Percentiles rank a stretch among this genome's conserved stretches.
These are phyloP conservation scores for Conoideocrella luteorostrata DNA, from an alignment of 2,329 filamentous ascomycete genomes.

Conservation along the genomic window DNA sequence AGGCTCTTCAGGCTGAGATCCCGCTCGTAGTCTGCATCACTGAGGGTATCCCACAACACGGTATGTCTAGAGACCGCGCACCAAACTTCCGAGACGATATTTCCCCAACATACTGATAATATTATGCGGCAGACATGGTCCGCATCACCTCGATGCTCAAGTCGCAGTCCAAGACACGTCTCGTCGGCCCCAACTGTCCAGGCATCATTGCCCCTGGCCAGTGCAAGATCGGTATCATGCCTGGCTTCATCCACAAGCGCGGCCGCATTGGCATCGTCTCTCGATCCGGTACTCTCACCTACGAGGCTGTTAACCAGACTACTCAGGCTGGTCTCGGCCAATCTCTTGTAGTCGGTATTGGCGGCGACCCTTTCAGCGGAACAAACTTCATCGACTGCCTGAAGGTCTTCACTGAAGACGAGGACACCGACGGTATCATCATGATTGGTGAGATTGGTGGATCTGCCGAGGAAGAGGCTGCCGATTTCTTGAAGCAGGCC, in stretches of 20 bases:
- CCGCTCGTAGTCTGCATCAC: slow-evolving; percentile 96
- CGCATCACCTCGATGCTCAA: slow-evolving; percentile 97
- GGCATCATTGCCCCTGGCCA: slow-evolving; percentile 92
- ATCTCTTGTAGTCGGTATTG: slow-evolving; percentile 96
- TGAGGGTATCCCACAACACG: slow-evolving; percentile 95
- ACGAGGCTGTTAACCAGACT: slow-evolving; percentile 99
- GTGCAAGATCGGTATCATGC: slow-evolving; percentile 99
- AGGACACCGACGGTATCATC: slow-evolving; percentile 97
- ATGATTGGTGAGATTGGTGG: slow-evolving; percentile 99
- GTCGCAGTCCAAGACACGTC: slow-evolving; percentile 91
- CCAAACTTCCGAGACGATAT: background rate
- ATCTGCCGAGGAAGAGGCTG: slow-evolving; percentile 93
- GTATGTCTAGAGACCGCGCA: slow-evolving; percentile 41
- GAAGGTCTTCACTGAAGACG: slow-evolving; percentile 90
- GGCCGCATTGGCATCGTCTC: slow-evolving; percentile 98
- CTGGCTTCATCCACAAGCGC: slow-evolving; percentile 99
- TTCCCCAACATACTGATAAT: slow-evolving; percentile 8
- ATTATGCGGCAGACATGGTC: slow-evolving; percentile 72
- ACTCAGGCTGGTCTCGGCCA: slow-evolving; percentile 94
- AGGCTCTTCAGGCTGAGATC: slow-evolving; percentile 88
- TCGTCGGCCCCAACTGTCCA: slow-evolving; percentile 97
- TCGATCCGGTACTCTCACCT: slow-evolving; percentile 94
- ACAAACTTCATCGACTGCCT: slow-evolving; percentile 99
- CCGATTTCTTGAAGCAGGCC: slow-evolving; percentile 87
- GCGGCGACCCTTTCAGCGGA: slow-evolving; percentile 96